phyloP scores from a whole-genome alignment of 2,329 filamentous ascomycete genomes.

The Aspergillus sp. region DNA sequence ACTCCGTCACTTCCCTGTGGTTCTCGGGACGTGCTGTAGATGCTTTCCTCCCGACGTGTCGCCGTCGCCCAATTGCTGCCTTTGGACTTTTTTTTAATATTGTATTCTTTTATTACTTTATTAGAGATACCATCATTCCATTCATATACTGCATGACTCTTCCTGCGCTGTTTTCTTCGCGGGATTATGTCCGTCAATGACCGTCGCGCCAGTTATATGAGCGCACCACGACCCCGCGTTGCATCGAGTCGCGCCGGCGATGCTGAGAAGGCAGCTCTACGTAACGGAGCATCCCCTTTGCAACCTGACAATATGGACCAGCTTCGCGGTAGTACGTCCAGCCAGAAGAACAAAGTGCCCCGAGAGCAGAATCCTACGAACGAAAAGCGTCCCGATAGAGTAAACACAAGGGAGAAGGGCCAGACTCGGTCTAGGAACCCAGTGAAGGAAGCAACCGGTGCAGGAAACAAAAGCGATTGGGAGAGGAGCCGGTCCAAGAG shows the following conservation, averaged over 20 bases:
- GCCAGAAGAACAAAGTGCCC: slow-evolving; percentile 26
- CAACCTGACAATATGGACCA: slow-evolving; percentile 27
- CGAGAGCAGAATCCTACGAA: slow-evolving; percentile 30
- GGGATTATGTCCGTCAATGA: slow-evolving; percentile 37
- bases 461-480: slow-evolving; percentile 29
- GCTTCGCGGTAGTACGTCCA: slow-evolving; percentile 24
- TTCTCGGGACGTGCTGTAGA: neutral
- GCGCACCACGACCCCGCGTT: slow-evolving; percentile 35
- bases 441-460: slow-evolving; percentile 35
- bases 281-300: slow-evolving; percentile 26
- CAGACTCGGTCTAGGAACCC: slow-evolving; percentile 58
- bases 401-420: slow-evolving; percentile 61
- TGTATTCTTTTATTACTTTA: neutral
- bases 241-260: slow-evolving; percentile 34
- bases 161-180: slow-evolving; percentile 13
- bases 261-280: slow-evolving; percentile 22
- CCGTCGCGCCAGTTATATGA: slow-evolving; percentile 33
- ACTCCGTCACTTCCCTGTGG: slow-evolving; percentile 2
- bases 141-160: slow-evolving; percentile 17
- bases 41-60: slow-evolving; percentile 1
- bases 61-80: slow-evolving; percentile 6
- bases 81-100: slow-evolving; percentile 5
- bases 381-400: slow-evolving; percentile 40
- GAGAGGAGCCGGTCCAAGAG: slow-evolving; percentile 29
- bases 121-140: neutral